Conservation (phyloP, 495 filamentous ascomycete genomes). For the Tuber indicum region DNA sequence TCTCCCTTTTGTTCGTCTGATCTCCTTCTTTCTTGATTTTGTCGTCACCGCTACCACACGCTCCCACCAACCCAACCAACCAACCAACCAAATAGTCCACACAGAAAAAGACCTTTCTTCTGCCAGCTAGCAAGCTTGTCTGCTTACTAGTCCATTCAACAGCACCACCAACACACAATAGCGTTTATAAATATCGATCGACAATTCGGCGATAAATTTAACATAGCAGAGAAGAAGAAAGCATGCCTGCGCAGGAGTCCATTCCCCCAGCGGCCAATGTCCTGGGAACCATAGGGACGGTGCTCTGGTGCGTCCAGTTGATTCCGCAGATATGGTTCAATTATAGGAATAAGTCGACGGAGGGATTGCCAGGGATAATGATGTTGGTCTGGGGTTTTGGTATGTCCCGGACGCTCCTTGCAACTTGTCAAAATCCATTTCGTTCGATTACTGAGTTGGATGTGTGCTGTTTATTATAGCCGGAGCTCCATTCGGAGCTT, state of each 20-base stretch:
- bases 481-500: slow-evolving; percentile 48
- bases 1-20: neutral
- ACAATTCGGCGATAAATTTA: neutral
- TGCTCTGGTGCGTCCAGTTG: slow-evolving; percentile 54
- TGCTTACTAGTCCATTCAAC: neutral
- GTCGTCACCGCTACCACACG: neutral
- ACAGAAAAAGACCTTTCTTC: neutral
- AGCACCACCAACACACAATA: neutral
- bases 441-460: slow-evolving; percentile 5
- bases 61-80: neutral
- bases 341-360: slow-evolving; percentile 62
- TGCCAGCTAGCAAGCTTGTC: neutral
- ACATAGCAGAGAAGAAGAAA: neutral
- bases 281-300: slow-evolving; percentile 53
- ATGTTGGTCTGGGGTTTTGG: slow-evolving; percentile 68
- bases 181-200: neutral
- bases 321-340: slow-evolving; percentile 64
- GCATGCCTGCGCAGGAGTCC: slow-evolving; percentile 29
- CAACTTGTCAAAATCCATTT: neutral
- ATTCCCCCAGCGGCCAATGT: slow-evolving; percentile 50
- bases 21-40: neutral
- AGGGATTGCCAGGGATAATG: slow-evolving; percentile 65
- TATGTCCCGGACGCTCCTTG: slow-evolving; percentile 38
- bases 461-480: slow-evolving; percentile 36
- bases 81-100: neutral